Percentiles rank a stretch among this genome's conserved stretches.
Evolutionary conservation across 2,329 filamentous ascomycete species (phyloP).

Genomic region (Fusarium globosum): DNA sequence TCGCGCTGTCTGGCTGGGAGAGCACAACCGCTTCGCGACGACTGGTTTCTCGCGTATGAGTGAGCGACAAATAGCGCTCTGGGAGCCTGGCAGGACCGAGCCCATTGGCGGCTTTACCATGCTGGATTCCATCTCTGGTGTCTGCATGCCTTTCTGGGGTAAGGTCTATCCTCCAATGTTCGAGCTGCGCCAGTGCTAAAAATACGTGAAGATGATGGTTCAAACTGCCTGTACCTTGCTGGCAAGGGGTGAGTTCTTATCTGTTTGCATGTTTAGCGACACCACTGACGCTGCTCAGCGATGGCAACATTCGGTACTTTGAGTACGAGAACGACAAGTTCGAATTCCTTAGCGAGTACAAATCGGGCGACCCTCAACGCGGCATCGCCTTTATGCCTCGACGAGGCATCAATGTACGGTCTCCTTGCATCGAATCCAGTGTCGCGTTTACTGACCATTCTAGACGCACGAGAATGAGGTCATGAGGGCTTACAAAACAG

Average conservation of each 20-base stretch:
- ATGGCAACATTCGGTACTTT: slow-evolving; percentile 99
- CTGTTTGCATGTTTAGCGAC: neutral
- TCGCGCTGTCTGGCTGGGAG: slow-evolving; percentile 95
- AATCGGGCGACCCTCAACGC: slow-evolving; percentile 94
- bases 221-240: slow-evolving; percentile 93
- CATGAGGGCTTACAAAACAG: slow-evolving; percentile 95
- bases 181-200: slow-evolving; percentile 27
- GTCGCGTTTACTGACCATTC: slow-evolving; percentile 35
- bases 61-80: slow-evolving; percentile 93
- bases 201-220: slow-evolving; percentile 78
- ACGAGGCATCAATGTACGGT: slow-evolving; percentile 85
- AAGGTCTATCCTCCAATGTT: slow-evolving; percentile 39
- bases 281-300: slow-evolving; percentile 62
- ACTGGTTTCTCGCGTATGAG: slow-evolving; percentile 99
- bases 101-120: slow-evolving; percentile 91
- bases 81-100: slow-evolving; percentile 88
- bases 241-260: slow-evolving; percentile 86
- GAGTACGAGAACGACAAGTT: slow-evolving; percentile 99
- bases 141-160: slow-evolving; percentile 99
- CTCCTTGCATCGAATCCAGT: neutral
- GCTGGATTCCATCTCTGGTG: slow-evolving; percentile 94
- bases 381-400: slow-evolving; percentile 95
- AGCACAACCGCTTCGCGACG: slow-evolving; percentile 94
- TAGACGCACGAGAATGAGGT: slow-evolving; percentile 95
- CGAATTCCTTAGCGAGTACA: slow-evolving; percentile 96